These are phyloP conservation scores for Coffea eugenioides DNA, from an alignment of 257 asterid species.

Conservation along the genomic window DNA sequence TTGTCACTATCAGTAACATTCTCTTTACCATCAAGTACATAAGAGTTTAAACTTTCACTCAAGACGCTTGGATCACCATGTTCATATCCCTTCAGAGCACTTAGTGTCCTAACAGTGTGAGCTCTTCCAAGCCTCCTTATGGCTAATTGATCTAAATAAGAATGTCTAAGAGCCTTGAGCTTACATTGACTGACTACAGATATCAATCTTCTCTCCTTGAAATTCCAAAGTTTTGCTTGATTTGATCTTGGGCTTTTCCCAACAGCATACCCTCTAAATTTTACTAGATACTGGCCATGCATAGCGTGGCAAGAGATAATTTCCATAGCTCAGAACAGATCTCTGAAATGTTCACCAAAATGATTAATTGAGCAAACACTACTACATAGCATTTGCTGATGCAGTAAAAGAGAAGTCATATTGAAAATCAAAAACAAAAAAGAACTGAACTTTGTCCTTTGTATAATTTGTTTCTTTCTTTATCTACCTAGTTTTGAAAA, in stretches of 20 bases:
- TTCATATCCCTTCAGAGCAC: conserved; percentile 36
- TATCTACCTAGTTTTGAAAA: neutral
- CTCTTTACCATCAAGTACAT: conserved; percentile 51
- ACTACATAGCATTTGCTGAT: conserved; percentile 1
- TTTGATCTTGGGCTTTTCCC: conserved; percentile 27
- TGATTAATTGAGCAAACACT: conserved; percentile 15
- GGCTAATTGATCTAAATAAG: conserved; percentile 26
- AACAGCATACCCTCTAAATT: conserved; percentile 24
- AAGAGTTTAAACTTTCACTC: conserved; percentile 38
- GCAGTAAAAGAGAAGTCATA: neutral
- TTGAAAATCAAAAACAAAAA: neutral
- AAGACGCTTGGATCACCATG: conserved; percentile 38
- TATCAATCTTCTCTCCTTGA: conserved; percentile 27
- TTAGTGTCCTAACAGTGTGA: conserved; percentile 21
- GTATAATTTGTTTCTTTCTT: neutral
- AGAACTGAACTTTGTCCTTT: neutral
- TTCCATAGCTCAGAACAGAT: conserved; percentile 47
- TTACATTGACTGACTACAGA: conserved; percentile 21
- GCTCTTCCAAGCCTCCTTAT: conserved; percentile 24
- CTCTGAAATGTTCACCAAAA: conserved; percentile 39
- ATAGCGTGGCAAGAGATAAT: conserved; percentile 47
- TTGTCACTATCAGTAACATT: conserved; percentile 32
- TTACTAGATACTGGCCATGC: conserved; percentile 29
- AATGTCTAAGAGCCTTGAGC: conserved; percentile 24
- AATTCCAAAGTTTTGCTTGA: conserved; percentile 26